Evolutionary conservation across 192 early-diverging fungal genomes (phyloP).

Genomic region (Dissophora ornata): DNA sequence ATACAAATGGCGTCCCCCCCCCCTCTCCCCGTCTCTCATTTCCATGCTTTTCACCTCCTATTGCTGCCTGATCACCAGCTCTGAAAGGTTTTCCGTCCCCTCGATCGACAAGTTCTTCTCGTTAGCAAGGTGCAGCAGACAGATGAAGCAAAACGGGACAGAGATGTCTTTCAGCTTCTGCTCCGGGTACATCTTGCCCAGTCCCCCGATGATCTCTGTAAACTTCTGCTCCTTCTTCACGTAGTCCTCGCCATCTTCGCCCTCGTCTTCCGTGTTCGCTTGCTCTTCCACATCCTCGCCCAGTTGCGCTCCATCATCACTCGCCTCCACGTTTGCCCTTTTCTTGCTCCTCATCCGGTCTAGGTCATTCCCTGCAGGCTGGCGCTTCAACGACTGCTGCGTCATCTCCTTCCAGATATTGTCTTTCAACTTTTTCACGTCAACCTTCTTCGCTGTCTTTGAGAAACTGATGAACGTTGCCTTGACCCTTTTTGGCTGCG

Average conservation of each 20-base stretch:
- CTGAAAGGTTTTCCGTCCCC: slow-evolving; percentile 31
- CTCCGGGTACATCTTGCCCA: slow-evolving; percentile 81
- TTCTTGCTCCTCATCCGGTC: slow-evolving; percentile 17
- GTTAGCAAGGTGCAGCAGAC: slow-evolving; percentile 95
- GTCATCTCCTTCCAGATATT: slow-evolving; percentile 91
- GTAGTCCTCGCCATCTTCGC: slow-evolving; percentile 19
- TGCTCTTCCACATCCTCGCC: not conserved
- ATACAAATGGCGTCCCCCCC: too few species aligned
- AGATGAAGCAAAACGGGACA: slow-evolving; percentile 97
- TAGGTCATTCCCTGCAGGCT: slow-evolving; percentile 17
- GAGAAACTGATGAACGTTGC: slow-evolving; percentile 83
- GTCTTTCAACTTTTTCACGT: slow-evolving; percentile 96
- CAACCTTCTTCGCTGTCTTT: slow-evolving; percentile 90
- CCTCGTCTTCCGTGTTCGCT: slow-evolving; percentile 19
- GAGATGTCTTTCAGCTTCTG: slow-evolving; percentile 91
- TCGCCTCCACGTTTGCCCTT: slow-evolving; percentile 24
- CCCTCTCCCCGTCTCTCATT: too few species aligned
- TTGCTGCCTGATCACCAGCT: slow-evolving; percentile 34
- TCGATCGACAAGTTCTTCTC: slow-evolving; percentile 84
- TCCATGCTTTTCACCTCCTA: too few species aligned
- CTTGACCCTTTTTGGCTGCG: slow-evolving; percentile 73
- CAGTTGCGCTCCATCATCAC: slow-evolving; percentile 13
- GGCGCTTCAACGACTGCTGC: slow-evolving; percentile 30
- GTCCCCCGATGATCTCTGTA: slow-evolving; percentile 74
- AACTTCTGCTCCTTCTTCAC: slow-evolving; percentile 77